Base-by-base conservation (phyloP, 768 basidiomycete species). In the Mycena latifolia region DNA sequence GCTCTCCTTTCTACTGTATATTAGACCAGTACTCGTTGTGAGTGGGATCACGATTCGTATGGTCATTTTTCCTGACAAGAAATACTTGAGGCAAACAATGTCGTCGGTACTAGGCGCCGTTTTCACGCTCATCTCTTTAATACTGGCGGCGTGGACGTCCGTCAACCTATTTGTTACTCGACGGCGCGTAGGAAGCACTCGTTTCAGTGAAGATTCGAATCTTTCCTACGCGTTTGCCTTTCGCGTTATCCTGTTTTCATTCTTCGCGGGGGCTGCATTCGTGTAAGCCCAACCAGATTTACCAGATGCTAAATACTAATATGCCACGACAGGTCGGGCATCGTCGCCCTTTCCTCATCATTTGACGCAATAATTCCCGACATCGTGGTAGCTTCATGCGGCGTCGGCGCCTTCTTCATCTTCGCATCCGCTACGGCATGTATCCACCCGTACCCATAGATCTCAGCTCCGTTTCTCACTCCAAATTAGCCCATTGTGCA, bases 141-240 rank as follows among this genome's bases (percentile, higher is more conserved):
- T 69, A 12, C 53, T 69, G 20, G 43, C 63, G 0, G 20, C 39
- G 15, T 69, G 67, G 67, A 69, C 55, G 20, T 8, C 55, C 35
- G 33, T 48, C 47, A 56, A 29, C 20, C 25, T 69, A 4, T 18
- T 69, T 31, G 18, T 11, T 11, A 69, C 41, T 4, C 63, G 59
- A 10, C 58, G 55, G 37, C 63, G 59, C 27, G 37, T 52, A 4
- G 46, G n/a, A 22, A 29, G 50, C 25, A 52, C 24, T 15, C 46
- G 68, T 11, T 25, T 57, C 22, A 48, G 47, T 24, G 37, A 67
- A 14, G 59, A 64, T 37, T 17, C 47, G 15, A 35, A 80, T 75
- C 58, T 84, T 80, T 65, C 85, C 79, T 67, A 85, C 77, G 25
- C 89, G 5, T 69, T 65, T 33, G 51, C 55, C 3, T 17, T 57